Base-by-base conservation (phyloP, 345 rosid species). In the Ailanthus altissimus region DNA sequence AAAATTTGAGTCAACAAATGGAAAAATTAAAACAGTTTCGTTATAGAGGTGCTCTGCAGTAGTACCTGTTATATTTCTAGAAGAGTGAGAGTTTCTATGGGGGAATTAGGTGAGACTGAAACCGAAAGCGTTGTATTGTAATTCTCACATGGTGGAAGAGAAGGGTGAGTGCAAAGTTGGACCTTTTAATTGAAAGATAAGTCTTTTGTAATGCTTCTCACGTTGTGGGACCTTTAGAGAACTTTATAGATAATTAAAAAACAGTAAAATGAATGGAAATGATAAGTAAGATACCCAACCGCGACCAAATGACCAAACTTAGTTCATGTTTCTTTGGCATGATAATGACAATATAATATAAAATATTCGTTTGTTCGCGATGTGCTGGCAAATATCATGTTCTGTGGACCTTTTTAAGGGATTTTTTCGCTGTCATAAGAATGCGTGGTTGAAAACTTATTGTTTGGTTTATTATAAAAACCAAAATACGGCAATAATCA, bases 191-290 rank as follows among this genome's bases (percentile, higher is more conserved):
- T 23, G 8, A 72, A 72, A 8, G 8, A 42, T 2, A 10, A 13
- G 7, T n/a, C 15, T 42, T 67, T 45, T 67, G 2, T 67, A 36
- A 23, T 42, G 75, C 56, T 42, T 23, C 38, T 23, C 66, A 72
- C 23, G 75, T 72, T 43, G 67, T 73, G 76, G 76, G 67, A 12
- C 43, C 45, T 11, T n/a, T 32, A 32, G 38, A 32, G 38, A 32
- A 32, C 38, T 32, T 32, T 32, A 32, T 32, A 32, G 3, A 32
- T 3, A 32, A 32, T 32, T 32, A 32, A n/a, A n/a, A n/a, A n/a
- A n/a, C n/a, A n/a, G n/a, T n/a, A n/a, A 18, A n/a, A 2, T 2
- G 21, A 53, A 56, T 8, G n/a, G 59, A 56, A 56, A 54, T 54
- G 59, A 54, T 54, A 54, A 23, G 6, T 56, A 20, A n/a, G 26